Conservation (phyloP, 1,284 basidiomycete genomes). For the Cerrena zonata region DNA sequence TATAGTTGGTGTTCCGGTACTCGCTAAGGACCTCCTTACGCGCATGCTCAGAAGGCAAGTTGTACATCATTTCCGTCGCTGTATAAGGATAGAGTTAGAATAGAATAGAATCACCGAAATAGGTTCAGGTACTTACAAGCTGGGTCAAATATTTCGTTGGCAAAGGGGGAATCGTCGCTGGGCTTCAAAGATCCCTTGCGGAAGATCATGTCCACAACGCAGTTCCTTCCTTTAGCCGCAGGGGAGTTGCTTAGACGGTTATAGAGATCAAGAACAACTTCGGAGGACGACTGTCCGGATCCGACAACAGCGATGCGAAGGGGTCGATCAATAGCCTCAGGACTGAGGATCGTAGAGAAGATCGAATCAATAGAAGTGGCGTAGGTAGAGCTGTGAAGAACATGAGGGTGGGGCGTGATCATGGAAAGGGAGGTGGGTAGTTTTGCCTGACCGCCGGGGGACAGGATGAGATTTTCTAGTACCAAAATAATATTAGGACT, state of each 20-base stretch:
- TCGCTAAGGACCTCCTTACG: constrained; percentile 37
- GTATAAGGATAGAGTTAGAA: constrained; percentile 6
- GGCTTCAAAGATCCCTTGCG: constrained; percentile 49
- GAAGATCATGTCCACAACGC: constrained; percentile 49
- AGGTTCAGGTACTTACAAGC: constrained; percentile 29
- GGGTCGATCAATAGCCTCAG: constrained; percentile 20
- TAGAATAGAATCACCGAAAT: constrained; percentile 4
- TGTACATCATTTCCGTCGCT: constrained; percentile 40
- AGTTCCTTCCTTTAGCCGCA: constrained; percentile 20
- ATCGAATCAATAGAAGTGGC: constrained; percentile 35
- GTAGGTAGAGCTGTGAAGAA: constrained; percentile 44
- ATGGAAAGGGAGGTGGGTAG: constrained; percentile 37
- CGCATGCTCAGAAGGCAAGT: constrained; percentile 31
- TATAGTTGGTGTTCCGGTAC: constrained; percentile 52
- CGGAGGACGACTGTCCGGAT: constrained; percentile 50
- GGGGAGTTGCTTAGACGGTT: constrained; percentile 34
- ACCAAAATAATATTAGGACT: constrained; percentile 10
- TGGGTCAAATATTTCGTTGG: constrained; percentile 58
- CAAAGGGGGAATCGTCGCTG: constrained; percentile 53
- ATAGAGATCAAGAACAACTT: constrained; percentile 48
- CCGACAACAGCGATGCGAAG: constrained; percentile 49
- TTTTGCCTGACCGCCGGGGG: constrained; percentile 45
- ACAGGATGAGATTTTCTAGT: constrained; percentile 44
- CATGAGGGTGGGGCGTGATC: constrained; percentile 31
- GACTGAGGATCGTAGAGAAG: constrained; percentile 24